phyloP scores from a whole-genome alignment of 2,329 filamentous ascomycete species.

The Penicillium sp. region DNA sequence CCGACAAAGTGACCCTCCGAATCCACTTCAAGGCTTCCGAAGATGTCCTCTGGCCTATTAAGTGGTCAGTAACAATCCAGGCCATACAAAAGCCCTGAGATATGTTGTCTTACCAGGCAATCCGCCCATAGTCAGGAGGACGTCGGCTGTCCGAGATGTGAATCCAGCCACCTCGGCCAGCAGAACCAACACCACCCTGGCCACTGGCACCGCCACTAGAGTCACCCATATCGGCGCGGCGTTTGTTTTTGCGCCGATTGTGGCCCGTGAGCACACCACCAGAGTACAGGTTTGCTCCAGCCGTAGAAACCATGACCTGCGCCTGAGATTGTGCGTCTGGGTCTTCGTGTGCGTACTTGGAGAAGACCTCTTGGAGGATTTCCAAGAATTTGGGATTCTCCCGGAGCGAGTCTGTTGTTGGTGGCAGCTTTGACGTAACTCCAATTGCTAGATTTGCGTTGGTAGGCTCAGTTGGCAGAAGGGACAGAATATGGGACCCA shows the following conservation, averaged over 20 bases:
- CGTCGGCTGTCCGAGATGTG: slow-evolving; percentile 62
- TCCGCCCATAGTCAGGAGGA: slow-evolving; percentile 64
- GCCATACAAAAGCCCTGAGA: background rate
- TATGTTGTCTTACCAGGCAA: slow-evolving; percentile 50
- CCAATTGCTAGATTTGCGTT: slow-evolving; percentile 57
- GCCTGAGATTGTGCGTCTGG: slow-evolving; percentile 60
- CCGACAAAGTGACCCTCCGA: slow-evolving; percentile 57
- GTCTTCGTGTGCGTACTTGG: slow-evolving; percentile 55
- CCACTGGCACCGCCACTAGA: slow-evolving; percentile 58
- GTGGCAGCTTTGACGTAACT: slow-evolving; percentile 54
- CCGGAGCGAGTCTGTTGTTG: slow-evolving; percentile 56
- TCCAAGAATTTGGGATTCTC: slow-evolving; percentile 58
- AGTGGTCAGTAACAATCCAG: slow-evolving; percentile 9
- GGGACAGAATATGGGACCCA: slow-evolving; percentile 52
- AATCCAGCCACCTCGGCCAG: slow-evolving; percentile 61
- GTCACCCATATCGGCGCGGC: slow-evolving; percentile 41
- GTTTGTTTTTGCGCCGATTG: slow-evolving; percentile 31
- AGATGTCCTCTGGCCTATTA: slow-evolving; percentile 61
- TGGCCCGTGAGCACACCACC: slow-evolving; percentile 52
- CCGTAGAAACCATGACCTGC: slow-evolving; percentile 59
- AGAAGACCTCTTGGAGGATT: slow-evolving; percentile 58
- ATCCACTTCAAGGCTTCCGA: slow-evolving; percentile 65
- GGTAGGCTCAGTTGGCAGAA: slow-evolving; percentile 57
- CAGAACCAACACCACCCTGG: slow-evolving; percentile 60
- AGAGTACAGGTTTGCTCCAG: slow-evolving; percentile 55